Conservation (phyloP, 345 rosid genomes). For the Passiflora organensis region DNA sequence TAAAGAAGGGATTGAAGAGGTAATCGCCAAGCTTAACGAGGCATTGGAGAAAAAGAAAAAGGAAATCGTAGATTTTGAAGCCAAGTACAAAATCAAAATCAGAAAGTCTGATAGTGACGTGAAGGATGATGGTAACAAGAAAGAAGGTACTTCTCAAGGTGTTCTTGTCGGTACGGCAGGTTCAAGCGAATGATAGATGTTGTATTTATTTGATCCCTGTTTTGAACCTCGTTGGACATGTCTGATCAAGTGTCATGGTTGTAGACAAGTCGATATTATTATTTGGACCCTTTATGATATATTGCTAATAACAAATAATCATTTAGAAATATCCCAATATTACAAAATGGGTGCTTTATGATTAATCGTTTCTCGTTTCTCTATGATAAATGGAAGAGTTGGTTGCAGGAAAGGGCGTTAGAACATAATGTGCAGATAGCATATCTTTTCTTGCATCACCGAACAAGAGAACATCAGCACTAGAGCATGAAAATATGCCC, state of each 20-base stretch:
- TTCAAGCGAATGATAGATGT: conserved; percentile 33
- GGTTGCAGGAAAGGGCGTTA: conserved; percentile 9
- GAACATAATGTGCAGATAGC: conserved; percentile 6
- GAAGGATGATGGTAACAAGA: conserved; percentile 44
- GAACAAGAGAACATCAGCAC: conserved; percentile 12
- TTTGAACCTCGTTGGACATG: background rate
- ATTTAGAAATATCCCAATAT: too few relatives aligned
- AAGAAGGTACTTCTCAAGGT: conserved; percentile 90
- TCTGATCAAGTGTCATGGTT: background rate
- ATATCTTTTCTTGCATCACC: conserved; percentile 28
- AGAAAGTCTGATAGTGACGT: conserved; percentile 47
- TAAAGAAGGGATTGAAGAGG: conserved; percentile 92
- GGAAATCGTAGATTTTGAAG: conserved; percentile 70
- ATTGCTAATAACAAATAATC: too few relatives aligned
- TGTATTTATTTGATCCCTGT: background rate
- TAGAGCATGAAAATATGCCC: conserved; percentile 3
- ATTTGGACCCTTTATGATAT: too few relatives aligned
- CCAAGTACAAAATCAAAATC: conserved; percentile 85
- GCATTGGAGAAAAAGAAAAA: conserved; percentile 79
- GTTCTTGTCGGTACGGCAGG: conserved; percentile 92
- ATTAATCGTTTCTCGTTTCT: too few relatives aligned
- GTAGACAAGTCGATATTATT: conserved; percentile 13
- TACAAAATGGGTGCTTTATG: too few relatives aligned
- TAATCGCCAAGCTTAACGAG: conserved; percentile 71
- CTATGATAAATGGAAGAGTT: background rate